A percentile compares a stretch with the other conserved stretches of the same genome.
phyloP scores from a whole-genome alignment of 2,329 filamentous ascomycete species.

The Stenocarpella maydis region DNA sequence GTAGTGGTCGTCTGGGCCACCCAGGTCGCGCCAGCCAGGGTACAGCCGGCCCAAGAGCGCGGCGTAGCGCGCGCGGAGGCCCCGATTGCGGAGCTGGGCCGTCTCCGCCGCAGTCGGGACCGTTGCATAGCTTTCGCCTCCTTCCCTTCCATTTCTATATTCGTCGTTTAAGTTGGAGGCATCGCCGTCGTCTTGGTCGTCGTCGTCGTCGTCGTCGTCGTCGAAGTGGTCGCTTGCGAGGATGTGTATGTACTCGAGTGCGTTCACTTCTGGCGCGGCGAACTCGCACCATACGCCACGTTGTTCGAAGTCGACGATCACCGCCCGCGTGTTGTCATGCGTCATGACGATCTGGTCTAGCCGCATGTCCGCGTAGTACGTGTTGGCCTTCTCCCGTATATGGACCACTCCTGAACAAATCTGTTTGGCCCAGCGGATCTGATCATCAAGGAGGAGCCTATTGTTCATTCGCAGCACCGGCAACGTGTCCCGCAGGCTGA shows the following conservation, averaged over 20 bases:
- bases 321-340: conserved; percentile 49
- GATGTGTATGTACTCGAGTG: conserved; percentile 64
- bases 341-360: conserved; percentile 67
- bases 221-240: conserved; percentile 59
- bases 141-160: conserved; percentile 2
- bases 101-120: background rate
- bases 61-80: conserved; percentile 48
- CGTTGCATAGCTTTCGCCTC: conserved; percentile 30
- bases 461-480: conserved; percentile 59
- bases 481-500: conserved; percentile 63
- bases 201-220: conserved; percentile 46
- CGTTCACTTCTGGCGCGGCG: conserved; percentile 66
- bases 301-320: conserved; percentile 71
- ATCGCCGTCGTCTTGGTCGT: conserved; percentile 42
- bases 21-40: conserved; percentile 54
- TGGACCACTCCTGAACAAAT: conserved; percentile 61
- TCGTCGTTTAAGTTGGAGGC: no score
- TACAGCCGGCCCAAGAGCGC: conserved; percentile 53
- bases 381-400: conserved; percentile 52
- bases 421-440: conserved; percentile 63
- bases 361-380: conserved; percentile 66
- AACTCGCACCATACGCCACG: conserved; percentile 71
- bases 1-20: conserved; percentile 54
- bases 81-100: conserved; percentile 13
- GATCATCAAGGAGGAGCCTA: conserved; percentile 51